phyloP scores from a whole-genome alignment of 1,139 yeast genomes.

The Debaryomyces udenii region DNA sequence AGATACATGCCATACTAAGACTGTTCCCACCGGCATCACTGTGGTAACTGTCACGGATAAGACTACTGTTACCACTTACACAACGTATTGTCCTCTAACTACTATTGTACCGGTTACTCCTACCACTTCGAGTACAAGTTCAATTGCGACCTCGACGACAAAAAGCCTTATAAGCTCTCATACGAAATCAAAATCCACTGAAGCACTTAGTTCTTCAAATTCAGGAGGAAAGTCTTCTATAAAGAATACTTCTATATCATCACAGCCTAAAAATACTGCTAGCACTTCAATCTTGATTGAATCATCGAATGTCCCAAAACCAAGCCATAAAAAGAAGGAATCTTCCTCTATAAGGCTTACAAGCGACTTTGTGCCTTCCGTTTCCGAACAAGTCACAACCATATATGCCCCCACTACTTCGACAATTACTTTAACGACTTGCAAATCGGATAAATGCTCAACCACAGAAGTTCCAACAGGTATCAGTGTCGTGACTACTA shows the following conservation, averaged over 20 bases:
- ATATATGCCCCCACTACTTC: constrained; percentile 13
- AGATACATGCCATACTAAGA: constrained; percentile 17
- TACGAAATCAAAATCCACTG: too few species aligned
- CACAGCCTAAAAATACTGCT: neutral
- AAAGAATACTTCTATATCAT: neutral
- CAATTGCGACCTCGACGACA: too few species aligned
- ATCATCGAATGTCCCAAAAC: neutral
- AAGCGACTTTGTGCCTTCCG: neutral
- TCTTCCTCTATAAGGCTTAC: constrained; percentile 2
- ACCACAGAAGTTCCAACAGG: constrained; percentile 9
- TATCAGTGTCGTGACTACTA: constrained; percentile 13
- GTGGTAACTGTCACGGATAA: constrained; percentile 15
- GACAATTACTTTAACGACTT: constrained; percentile 25
- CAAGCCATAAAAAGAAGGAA: neutral
- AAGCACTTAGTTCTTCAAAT: too few species aligned
- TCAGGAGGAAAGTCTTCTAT: too few species aligned
- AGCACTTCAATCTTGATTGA: neutral
- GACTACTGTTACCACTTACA: constrained; percentile 21
- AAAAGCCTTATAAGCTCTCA: too few species aligned
- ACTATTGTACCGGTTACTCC: constrained; percentile 5
- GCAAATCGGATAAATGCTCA: constrained; percentile 18
- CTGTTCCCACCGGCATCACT: constrained; percentile 28
- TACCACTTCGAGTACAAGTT: neutral
- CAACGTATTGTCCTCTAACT: constrained; percentile 32
- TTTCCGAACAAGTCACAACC: neutral